Evolutionary conservation across 1,284 basidiomycete genomes (phyloP).

Genomic region (Sporisorium graminicola): DNA sequence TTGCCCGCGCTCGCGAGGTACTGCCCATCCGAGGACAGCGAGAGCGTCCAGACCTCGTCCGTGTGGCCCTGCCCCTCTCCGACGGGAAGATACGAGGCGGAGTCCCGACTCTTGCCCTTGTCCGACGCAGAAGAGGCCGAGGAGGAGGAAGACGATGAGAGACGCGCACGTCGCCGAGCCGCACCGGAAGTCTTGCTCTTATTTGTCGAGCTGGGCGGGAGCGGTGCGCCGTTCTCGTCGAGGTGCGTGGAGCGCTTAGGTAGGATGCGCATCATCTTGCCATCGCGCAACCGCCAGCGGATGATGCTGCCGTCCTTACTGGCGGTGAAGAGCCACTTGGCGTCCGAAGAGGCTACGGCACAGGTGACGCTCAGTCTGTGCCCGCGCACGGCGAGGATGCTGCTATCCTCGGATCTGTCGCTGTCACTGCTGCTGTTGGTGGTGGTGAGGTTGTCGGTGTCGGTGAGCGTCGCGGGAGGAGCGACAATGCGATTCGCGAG

Average conservation of each 20-base stretch:
- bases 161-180: conserved; percentile 39
- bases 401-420: not conserved
- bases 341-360: conserved; percentile 79
- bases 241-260: conserved; percentile 32
- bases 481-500: conserved; percentile 71
- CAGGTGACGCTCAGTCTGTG: conserved; percentile 83
- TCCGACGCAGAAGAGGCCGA: too few species aligned
- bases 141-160: not conserved
- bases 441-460: too few species aligned
- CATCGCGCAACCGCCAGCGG: conserved; percentile 64
- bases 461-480: too few species aligned
- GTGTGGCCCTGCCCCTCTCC: conserved; percentile 78
- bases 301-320: conserved; percentile 65
- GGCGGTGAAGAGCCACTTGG: conserved; percentile 74
- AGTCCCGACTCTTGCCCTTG: conserved; percentile 9
- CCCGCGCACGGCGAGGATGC: conserved; percentile 74
- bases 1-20: conserved; percentile 87
- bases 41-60: conserved; percentile 85
- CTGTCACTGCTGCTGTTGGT: not conserved
- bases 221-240: conserved; percentile 10
- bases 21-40: conserved; percentile 86
- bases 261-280: conserved; percentile 55
- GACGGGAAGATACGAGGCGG: conserved; percentile 58
- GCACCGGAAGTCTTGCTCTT: conserved; percentile 50
- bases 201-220: conserved; percentile 1